These are phyloP conservation scores for Gossypium stocksii DNA, from an alignment of 345 rosid genomes.

Conservation along the genomic window DNA sequence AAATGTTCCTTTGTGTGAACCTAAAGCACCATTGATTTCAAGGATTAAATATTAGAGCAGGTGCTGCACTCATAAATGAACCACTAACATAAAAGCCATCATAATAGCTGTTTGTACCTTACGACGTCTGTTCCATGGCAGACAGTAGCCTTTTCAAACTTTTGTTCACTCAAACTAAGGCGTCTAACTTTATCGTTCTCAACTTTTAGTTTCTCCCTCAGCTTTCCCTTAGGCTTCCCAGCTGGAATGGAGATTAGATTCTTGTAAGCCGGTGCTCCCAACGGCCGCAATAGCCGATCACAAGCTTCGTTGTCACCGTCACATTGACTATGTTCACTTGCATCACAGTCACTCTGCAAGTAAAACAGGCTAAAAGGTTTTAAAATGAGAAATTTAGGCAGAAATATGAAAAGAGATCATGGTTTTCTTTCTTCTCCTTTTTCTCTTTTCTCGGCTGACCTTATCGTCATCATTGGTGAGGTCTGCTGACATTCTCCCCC, in stretches of 20 bases:
- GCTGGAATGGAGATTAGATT: constrained; percentile 55
- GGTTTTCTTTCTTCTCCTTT: not conserved
- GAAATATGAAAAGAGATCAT: not conserved
- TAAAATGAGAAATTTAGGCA: not conserved
- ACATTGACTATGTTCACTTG: constrained; percentile 24
- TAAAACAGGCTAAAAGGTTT: not conserved
- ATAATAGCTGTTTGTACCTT: constrained; percentile 34
- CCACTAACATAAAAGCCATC: not conserved
- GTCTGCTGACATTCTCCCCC: constrained; percentile 20
- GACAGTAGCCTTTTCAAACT: constrained; percentile 50
- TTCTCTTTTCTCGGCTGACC: constrained; percentile 11
- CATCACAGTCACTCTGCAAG: constrained; percentile 42
- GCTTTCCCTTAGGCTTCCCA: constrained; percentile 49
- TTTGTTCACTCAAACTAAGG: constrained; percentile 61
- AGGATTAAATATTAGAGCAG: not conserved
- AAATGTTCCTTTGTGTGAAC: constrained; percentile 64
- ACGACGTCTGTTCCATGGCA: constrained; percentile 50
- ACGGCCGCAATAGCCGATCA: constrained; percentile 25
- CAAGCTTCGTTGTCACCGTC: constrained; percentile 31
- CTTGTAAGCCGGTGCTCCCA: constrained; percentile 39
- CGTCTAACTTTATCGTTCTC: constrained; percentile 50
- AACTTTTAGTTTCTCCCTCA: constrained; percentile 45
- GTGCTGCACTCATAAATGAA: not conserved
- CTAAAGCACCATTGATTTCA: constrained; percentile 22
- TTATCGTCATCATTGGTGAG: constrained; percentile 30